phyloP scores from a whole-genome alignment of 1,284 basidiomycete genomes.

The Boletus mariae region DNA sequence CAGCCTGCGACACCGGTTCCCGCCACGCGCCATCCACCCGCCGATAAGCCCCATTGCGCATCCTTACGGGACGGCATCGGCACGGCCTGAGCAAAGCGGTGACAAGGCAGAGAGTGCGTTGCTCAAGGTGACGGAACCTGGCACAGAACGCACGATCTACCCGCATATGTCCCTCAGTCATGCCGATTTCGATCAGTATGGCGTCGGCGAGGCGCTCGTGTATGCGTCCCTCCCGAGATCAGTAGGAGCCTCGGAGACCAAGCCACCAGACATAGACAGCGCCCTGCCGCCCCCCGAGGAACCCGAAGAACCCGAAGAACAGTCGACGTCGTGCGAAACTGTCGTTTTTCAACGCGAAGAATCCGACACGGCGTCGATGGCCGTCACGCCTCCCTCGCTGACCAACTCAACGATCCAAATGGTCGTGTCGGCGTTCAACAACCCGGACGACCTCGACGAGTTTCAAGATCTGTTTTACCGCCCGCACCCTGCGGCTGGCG shows the following conservation, averaged over 20 bases:
- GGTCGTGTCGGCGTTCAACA: slow-evolving; percentile 44
- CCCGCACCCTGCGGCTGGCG: slow-evolving; percentile 26
- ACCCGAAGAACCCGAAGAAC: slow-evolving; percentile 2
- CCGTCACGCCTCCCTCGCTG: slow-evolving; percentile 36
- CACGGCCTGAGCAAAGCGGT: neutral
- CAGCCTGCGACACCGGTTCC: slow-evolving; percentile 47
- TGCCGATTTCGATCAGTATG: slow-evolving; percentile 36
- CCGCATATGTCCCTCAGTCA: slow-evolving; percentile 35
- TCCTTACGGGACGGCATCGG: slow-evolving; percentile 21
- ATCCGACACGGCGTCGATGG: slow-evolving; percentile 2
- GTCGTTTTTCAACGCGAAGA: slow-evolving; percentile 6
- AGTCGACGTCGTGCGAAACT: neutral
- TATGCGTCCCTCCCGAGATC: slow-evolving; percentile 30
- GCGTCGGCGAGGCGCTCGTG: slow-evolving; percentile 47
- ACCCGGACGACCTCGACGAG: slow-evolving; percentile 59
- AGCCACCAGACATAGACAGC: neutral
- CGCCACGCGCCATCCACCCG: slow-evolving; percentile 37
- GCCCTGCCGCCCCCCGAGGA: neutral
- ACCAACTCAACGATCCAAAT: slow-evolving; percentile 40
- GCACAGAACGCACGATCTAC: neutral
- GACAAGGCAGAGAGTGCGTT: neutral
- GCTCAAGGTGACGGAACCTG: neutral
- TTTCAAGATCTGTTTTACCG: slow-evolving; percentile 71
- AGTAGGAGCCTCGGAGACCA: neutral
- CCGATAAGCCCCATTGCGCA: slow-evolving; percentile 21